Base-by-base conservation (phyloP, 1,284 basidiomycete genomes). In the Grifola frondosa region DNA sequence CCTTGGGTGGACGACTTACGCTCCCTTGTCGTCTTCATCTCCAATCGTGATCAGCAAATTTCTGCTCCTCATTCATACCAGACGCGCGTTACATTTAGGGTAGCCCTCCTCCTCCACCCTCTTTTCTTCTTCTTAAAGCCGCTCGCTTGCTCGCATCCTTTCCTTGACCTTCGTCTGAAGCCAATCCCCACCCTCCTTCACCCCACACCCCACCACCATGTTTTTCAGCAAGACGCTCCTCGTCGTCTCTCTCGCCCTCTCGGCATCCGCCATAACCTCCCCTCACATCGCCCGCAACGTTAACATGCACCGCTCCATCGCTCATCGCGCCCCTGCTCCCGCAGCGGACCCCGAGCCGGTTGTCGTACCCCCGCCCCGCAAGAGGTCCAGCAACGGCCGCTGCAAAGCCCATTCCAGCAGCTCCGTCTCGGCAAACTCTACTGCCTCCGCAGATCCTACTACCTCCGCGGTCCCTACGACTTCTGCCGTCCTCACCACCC, bases 181-280 rank as follows among this genome's bases (percentile, higher is more conserved):
- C n/a, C n/a, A 48, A 35, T 25, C 42, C 47, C 52, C 37, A 40
- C 54, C 46, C 45, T 53, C 48, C 42, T 48, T 52, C 30, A 5
- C 30, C 30, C 12, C 20, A 32, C 20, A 41, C 37, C 30, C 28
- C 23, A 15, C 50, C 52, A 48, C 55, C 57, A 81, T 81, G 78
- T 69, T 66, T 52, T 68, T 80, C 64, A 44, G 63, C 58, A 61
- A 59, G 49, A 50, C 75, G 62, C 30, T 80, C 55, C 55, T 75
- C 50, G 53, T 77, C 53, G 51, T 78, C 57, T 62, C 71, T 54
- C 47, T 75, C 61, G 65, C 69, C 46, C 59, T 74, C 56, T 66
- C 70, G 23, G 69, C 67, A 46, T 48, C 66, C 42, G 75, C 74
- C 34, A 63, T 77, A 42, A 65, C 73, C 1, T 73, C 70, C 29